A percentile compares a stretch with the other conserved stretches of the same genome.
phyloP scores from a whole-genome alignment of 2,329 filamentous ascomycete species.

The Cladosporium sp. region DNA sequence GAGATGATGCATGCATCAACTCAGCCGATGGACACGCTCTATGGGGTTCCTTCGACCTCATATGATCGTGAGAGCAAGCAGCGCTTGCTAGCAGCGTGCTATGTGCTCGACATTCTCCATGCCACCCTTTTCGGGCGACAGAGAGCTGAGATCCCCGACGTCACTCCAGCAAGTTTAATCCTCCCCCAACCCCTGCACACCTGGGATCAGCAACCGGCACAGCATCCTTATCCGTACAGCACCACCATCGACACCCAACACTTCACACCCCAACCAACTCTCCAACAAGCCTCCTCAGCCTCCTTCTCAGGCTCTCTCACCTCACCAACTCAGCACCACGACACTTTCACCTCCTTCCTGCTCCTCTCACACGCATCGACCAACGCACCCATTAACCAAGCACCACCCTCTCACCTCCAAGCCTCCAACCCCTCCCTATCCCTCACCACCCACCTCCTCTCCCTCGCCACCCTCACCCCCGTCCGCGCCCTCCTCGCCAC shows the following conservation, averaged over 20 bases:
- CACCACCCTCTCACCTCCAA: background rate
- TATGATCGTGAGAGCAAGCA: background rate
- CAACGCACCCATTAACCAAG: background rate
- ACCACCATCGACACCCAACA: no score
- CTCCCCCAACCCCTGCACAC: conserved; percentile 29
- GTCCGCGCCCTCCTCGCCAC: conserved; percentile 39
- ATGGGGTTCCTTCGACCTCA: background rate
- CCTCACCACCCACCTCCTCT: background rate
- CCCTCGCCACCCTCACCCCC: conserved; percentile 20
- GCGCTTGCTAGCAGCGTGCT: conserved; percentile 35
- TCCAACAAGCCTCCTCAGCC: no score
- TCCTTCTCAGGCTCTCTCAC: no score
- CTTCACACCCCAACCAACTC: no score
- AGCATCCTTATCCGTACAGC: no score
- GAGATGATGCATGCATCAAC: conserved; percentile 19
- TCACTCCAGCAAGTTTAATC: conserved; percentile 28
- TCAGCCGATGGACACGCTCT: background rate
- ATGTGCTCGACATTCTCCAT: conserved; percentile 38
- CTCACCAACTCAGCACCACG: background rate
- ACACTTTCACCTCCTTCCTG: background rate
- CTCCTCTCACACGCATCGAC: background rate
- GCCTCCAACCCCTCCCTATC: background rate
- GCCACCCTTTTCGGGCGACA: conserved; percentile 22
- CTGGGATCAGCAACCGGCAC: conserved; percentile 30
- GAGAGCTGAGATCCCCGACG: conserved; percentile 12